Evolutionary conservation across 345 rosid genomes (phyloP).

Genomic region (Nephelium lappaceum): DNA sequence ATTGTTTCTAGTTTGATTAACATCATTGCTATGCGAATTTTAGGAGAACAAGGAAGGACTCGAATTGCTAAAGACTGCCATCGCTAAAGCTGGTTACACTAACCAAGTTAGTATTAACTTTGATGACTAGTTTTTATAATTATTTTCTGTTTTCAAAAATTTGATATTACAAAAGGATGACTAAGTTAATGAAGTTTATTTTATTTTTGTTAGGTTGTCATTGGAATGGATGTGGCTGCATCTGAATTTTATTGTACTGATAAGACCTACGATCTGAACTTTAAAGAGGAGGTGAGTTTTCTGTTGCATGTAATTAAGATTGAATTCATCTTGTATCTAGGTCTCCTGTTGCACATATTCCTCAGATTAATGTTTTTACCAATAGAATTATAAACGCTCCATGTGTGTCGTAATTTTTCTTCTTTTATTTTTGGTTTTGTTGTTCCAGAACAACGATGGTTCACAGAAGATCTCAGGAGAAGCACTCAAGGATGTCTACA

Average conservation of each 20-base stretch:
- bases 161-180: background rate
- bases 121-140: background rate
- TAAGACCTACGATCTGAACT: conserved; percentile 84
- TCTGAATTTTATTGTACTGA: conserved; percentile 86
- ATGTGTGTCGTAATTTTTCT: background rate
- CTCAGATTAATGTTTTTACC: background rate
- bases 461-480: conserved; percentile 89
- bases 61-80: conserved; percentile 90
- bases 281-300: conserved; percentile 70
- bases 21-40: background rate
- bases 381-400: background rate
- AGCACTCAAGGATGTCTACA: conserved; percentile 82
- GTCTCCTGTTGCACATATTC: background rate
- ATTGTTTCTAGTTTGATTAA: conserved; percentile 9
- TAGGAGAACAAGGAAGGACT: conserved; percentile 99
- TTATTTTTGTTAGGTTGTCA: conserved; percentile 70
- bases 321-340: background rate
- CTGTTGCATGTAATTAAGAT: conserved; percentile 3
- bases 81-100: conserved; percentile 90
- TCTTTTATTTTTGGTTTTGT: background rate
- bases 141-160: background rate
- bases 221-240: conserved; percentile 99
- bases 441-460: conserved; percentile 75
- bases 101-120: conserved; percentile 59
- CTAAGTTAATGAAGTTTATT: background rate